Conservation (phyloP, 441 rosid species). For the Lepidium campestre region DNA sequence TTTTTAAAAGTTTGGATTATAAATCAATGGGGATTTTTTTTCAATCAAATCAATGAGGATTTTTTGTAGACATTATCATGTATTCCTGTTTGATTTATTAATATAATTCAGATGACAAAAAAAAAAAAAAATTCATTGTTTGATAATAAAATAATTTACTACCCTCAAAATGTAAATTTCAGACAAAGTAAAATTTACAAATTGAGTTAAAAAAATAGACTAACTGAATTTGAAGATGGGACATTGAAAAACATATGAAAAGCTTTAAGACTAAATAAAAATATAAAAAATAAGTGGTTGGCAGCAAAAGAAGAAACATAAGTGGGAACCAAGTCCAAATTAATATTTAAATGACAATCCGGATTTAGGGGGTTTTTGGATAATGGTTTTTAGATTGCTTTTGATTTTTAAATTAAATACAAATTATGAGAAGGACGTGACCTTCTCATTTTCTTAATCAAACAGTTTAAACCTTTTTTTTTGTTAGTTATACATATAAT, state of each 20-base stretch:
- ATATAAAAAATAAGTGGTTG: neutral
- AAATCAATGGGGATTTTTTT: too few relatives aligned
- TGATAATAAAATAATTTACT: too few relatives aligned
- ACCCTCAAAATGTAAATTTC: too few relatives aligned
- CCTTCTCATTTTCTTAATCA: conserved; percentile 18
- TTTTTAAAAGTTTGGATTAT: too few relatives aligned
- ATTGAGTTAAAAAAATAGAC: neutral
- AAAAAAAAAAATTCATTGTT: too few relatives aligned
- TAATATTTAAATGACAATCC: neutral
- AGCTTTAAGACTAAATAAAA: neutral
- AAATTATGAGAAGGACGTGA: neutral
- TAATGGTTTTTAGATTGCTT: conserved; percentile 11
- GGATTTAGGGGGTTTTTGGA: conserved; percentile 11
- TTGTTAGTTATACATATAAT: neutral
- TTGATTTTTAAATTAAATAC: neutral
- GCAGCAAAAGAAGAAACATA: neutral
- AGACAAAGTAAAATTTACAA: too few relatives aligned
- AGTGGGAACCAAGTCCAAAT: conserved; percentile 15
- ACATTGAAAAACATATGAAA: neutral
- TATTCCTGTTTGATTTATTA: too few relatives aligned
- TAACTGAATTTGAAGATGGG: neutral
- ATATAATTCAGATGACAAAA: too few relatives aligned
- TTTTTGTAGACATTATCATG: too few relatives aligned
- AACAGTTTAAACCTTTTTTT: conserved; percentile 5
- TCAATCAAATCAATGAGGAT: too few relatives aligned